These are phyloP conservation scores for Lasiosphaeris hirsuta DNA, from an alignment of 495 filamentous ascomycete genomes.

Conservation along the genomic window DNA sequence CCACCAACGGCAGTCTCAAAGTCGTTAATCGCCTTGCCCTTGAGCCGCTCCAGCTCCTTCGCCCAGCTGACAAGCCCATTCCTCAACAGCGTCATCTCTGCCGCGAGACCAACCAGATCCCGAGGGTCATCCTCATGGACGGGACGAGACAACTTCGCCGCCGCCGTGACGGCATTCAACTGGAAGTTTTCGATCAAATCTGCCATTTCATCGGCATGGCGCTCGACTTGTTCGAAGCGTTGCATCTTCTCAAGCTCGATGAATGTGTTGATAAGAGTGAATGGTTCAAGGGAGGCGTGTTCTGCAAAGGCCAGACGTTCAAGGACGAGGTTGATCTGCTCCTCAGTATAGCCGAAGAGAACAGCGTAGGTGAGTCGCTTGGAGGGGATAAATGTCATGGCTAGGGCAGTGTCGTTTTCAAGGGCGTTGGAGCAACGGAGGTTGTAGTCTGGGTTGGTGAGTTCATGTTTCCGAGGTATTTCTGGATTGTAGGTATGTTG, in stretches of 20 bases:
- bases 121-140: constrained; percentile 7
- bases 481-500: neutral
- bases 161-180: neutral
- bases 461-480: neutral
- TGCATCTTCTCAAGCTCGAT: constrained; percentile 9
- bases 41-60: constrained; percentile 8
- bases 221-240: constrained; percentile 10
- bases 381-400: constrained; percentile 6
- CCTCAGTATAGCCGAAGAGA: neutral
- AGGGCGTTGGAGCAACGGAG: constrained; percentile 8
- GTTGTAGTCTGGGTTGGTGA: neutral
- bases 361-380: constrained; percentile 7
- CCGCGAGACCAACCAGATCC: constrained; percentile 3
- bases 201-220: constrained; percentile 1
- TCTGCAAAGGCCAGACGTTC: constrained; percentile 1
- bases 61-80: constrained; percentile 3
- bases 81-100: constrained; percentile 2
- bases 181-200: constrained; percentile 9
- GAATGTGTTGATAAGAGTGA: constrained; percentile 11
- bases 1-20: neutral
- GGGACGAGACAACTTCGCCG: neutral
- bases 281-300: constrained; percentile 1
- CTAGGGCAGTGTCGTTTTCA: constrained; percentile 4
- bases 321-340: neutral
- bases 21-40: neutral